Evolutionary conservation across 2,329 filamentous ascomycete species (phyloP).

Genomic region (Scopulariopsis brevicaulis): DNA sequence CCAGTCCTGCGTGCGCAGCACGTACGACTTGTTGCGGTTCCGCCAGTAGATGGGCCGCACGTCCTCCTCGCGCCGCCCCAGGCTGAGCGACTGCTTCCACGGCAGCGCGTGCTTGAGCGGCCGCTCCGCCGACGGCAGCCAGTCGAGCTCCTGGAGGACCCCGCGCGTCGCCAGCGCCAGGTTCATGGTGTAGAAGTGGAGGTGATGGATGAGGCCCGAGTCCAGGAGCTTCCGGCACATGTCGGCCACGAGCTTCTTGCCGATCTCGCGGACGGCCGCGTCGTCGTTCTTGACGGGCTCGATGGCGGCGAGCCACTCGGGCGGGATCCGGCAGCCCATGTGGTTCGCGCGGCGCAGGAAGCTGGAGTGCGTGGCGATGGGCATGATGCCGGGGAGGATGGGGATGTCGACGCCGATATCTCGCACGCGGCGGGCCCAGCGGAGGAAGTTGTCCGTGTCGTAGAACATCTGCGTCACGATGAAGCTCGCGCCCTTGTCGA

Average conservation of each 20-base stretch:
- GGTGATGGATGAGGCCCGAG: conserved; percentile 63
- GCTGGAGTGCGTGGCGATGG: conserved; percentile 85
- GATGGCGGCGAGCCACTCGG: conserved; percentile 67
- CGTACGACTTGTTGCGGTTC: conserved; percentile 91
- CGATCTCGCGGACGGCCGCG: conserved; percentile 78
- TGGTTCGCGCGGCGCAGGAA: conserved; percentile 86
- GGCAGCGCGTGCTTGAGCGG: conserved; percentile 73
- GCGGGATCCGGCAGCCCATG: conserved; percentile 76
- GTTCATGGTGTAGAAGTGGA: conserved; percentile 99
- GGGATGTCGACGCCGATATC: conserved; percentile 74
- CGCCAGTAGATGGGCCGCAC: conserved; percentile 98
- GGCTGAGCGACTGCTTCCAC: conserved; percentile 88
- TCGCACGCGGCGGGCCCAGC: conserved; percentile 80
- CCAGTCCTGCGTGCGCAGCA: conserved; percentile 94
- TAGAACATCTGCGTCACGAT: conserved; percentile 99
- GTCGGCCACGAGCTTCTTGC: conserved; percentile 75
- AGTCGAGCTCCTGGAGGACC: conserved; percentile 80
- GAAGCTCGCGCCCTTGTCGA: conserved; percentile 86
- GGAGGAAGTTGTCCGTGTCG: conserved; percentile 87
- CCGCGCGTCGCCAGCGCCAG: conserved; percentile 87
- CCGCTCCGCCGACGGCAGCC: conserved; percentile 66
- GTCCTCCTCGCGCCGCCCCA: conserved; percentile 83
- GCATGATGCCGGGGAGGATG: conserved; percentile 79
- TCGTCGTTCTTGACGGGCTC: conserved; percentile 97
- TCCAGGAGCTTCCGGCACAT: conserved; percentile 81